Evolutionary conservation across 129 eudicot species (phyloP).

Genomic region (Tanacetum coccineum): DNA sequence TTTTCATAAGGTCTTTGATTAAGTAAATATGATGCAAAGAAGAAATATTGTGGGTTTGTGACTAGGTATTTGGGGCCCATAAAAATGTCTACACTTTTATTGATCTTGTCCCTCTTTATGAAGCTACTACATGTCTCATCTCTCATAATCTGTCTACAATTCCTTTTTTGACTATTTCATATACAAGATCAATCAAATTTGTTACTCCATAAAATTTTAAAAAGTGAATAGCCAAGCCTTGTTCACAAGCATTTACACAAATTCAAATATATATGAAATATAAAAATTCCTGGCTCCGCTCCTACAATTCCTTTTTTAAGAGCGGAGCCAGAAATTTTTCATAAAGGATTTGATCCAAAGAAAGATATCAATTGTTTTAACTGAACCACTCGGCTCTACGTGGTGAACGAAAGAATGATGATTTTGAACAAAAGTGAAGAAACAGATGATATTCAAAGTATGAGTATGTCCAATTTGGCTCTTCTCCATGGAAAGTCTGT

Average conservation of each 20-base stretch:
- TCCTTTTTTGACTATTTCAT: neutral
- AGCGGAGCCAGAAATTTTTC: too few species aligned
- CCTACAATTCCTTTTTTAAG: too few species aligned
- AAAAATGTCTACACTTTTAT: constrained; percentile 28
- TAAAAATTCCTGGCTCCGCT: neutral
- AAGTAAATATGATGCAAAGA: constrained; percentile 11
- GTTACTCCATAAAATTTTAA: too few species aligned
- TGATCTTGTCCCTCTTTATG: constrained; percentile 48
- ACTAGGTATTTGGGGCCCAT: constrained; percentile 39
- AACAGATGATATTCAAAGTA: constrained; percentile 15
- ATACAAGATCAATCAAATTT: neutral
- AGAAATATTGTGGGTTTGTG: constrained; percentile 34
- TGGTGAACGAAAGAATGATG: neutral
- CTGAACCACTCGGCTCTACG: neutral
- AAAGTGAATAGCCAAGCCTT: neutral
- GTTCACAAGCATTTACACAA: too few species aligned
- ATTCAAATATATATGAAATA: neutral
- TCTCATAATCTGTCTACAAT: constrained; percentile 27
- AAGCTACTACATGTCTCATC: constrained; percentile 36
- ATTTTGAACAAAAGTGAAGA: neutral
- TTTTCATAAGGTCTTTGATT: too few species aligned
- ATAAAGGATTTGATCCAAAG: too few species aligned
- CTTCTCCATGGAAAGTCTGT: constrained; percentile 33
- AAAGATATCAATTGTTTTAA: too few species aligned
- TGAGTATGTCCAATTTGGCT: constrained; percentile 15